Percentiles rank a stretch among this genome's conserved stretches.
Evolutionary conservation across 2,329 filamentous ascomycete species (phyloP).

Genomic region (Plectosphaerella sp.): DNA sequence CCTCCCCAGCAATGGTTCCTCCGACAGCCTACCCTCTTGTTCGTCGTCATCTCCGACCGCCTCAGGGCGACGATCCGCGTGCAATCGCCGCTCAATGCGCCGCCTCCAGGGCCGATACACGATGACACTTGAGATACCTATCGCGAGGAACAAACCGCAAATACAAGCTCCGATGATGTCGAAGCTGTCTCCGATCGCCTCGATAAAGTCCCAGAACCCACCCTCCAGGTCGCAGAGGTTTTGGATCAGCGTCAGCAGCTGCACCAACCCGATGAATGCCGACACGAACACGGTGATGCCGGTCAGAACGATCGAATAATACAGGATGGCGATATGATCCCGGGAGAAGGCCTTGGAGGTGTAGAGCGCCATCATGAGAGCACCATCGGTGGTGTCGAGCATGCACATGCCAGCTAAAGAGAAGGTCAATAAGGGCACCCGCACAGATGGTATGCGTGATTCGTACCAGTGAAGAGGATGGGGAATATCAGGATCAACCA

Average conservation of each 20-base stretch:
- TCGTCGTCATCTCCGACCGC: slow-evolving; percentile 5
- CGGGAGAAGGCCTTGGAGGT: slow-evolving; percentile 72
- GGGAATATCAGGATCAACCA: slow-evolving; percentile 96
- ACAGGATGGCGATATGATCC: slow-evolving; percentile 84
- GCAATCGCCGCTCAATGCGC: slow-evolving; percentile 30
- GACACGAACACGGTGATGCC: slow-evolving; percentile 79
- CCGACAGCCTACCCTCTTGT: not conserved
- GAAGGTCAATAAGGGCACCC: not conserved
- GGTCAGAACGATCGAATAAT: slow-evolving; percentile 88
- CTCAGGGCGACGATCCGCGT: not conserved
- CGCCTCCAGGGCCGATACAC: slow-evolving; percentile 76
- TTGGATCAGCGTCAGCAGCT: slow-evolving; percentile 73
- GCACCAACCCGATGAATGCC: slow-evolving; percentile 79
- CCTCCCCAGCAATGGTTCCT: not conserved
- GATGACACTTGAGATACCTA: slow-evolving; percentile 68
- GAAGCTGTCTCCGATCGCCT: slow-evolving; percentile 71
- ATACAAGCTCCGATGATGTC: slow-evolving; percentile 84
- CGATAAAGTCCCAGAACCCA: slow-evolving; percentile 86
- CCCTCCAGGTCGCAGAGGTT: slow-evolving; percentile 72
- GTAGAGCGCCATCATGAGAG: slow-evolving; percentile 92
- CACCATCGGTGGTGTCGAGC: slow-evolving; percentile 86
- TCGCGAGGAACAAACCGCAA: slow-evolving; percentile 76
- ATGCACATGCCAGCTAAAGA: slow-evolving; percentile 82
- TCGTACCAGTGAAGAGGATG: slow-evolving; percentile 73
- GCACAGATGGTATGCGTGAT: not conserved